Evolutionary conservation across 2,329 filamentous ascomycete genomes (phyloP).

Genomic region (Hymenotorrendiella dingleyae): DNA sequence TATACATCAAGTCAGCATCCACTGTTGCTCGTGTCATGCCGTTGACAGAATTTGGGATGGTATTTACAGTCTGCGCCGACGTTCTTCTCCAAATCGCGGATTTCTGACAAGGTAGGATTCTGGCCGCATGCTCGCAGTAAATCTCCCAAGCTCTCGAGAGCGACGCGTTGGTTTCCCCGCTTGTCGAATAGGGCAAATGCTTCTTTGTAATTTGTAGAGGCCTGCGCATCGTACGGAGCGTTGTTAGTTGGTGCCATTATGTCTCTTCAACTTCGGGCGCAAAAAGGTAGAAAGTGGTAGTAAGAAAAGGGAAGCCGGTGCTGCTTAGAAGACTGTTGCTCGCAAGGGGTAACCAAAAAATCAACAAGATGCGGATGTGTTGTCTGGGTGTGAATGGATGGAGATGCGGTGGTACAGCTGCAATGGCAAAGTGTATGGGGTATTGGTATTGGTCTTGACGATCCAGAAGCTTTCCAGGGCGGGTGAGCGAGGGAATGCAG

Average conservation of each 20-base stretch:
- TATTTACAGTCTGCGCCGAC: conserved; percentile 86
- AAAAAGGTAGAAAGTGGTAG: background rate
- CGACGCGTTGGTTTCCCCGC: conserved; percentile 90
- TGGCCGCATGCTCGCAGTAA: conserved; percentile 94
- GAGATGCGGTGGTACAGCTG: background rate
- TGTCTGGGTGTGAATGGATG: conserved; percentile 6
- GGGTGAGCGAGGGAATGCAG: background rate
- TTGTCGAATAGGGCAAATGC: conserved; percentile 99
- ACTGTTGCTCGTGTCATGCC: background rate
- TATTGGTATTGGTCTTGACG: no score
- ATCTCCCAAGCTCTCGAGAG: conserved; percentile 82
- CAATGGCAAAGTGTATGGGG: background rate
- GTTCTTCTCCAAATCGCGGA: conserved; percentile 83
- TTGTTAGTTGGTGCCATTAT: conserved; percentile 17
- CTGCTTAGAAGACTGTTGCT: conserved; percentile 27
- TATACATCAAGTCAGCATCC: conserved; percentile 33
- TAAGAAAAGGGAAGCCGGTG: conserved; percentile 38
- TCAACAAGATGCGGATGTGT: conserved; percentile 2
- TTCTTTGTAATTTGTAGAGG: conserved; percentile 99
- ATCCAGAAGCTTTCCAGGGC: background rate
- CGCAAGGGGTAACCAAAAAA: conserved; percentile 2
- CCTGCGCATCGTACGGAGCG: conserved; percentile 41
- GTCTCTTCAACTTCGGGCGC: background rate
- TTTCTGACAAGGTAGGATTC: conserved; percentile 93
- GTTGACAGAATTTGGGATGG: no score